These are phyloP conservation scores for Penicillium salamii DNA, from an alignment of 495 filamentous ascomycete genomes.

Conservation along the genomic window DNA sequence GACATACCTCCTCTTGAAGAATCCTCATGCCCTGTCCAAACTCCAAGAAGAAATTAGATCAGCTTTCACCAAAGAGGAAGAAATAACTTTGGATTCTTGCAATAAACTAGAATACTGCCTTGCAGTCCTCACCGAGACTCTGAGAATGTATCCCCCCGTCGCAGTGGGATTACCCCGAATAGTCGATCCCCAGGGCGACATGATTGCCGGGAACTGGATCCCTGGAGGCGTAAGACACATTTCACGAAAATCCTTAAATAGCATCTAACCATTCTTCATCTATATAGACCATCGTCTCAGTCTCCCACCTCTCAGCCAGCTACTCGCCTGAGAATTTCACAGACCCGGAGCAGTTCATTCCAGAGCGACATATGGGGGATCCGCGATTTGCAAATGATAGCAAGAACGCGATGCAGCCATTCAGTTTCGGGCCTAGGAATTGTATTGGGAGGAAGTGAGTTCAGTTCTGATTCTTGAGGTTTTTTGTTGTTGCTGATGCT, in stretches of 20 bases:
- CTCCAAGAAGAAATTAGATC: slow-evolving; percentile 49
- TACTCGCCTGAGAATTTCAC: slow-evolving; percentile 42
- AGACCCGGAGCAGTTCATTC: slow-evolving; percentile 44
- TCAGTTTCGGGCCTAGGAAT: slow-evolving; percentile 55
- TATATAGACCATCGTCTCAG: slow-evolving; percentile 49
- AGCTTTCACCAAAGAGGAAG: slow-evolving; percentile 44
- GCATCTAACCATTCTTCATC: too few relatives aligned
- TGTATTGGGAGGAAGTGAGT: slow-evolving; percentile 59
- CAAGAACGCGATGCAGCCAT: slow-evolving; percentile 48
- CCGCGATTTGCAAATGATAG: slow-evolving; percentile 38
- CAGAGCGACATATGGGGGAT: slow-evolving; percentile 49
- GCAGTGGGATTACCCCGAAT: slow-evolving; percentile 42
- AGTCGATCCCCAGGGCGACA: slow-evolving; percentile 42
- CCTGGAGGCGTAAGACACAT: slow-evolving; percentile 34
- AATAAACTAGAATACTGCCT: slow-evolving; percentile 49
- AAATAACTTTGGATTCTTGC: slow-evolving; percentile 50
- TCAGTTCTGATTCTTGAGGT: not conserved
- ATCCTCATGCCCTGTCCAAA: slow-evolving; percentile 41
- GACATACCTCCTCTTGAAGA: slow-evolving; percentile 48
- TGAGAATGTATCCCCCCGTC: slow-evolving; percentile 58
- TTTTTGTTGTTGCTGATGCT: not conserved
- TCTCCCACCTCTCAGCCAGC: slow-evolving; percentile 45
- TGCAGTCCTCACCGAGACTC: slow-evolving; percentile 54
- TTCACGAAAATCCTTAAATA: too few relatives aligned
- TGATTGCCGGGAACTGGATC: slow-evolving; percentile 43